These are phyloP conservation scores for Fusarium lyarnte DNA, from an alignment of 2,329 filamentous ascomycete genomes.

Conservation along the genomic window DNA sequence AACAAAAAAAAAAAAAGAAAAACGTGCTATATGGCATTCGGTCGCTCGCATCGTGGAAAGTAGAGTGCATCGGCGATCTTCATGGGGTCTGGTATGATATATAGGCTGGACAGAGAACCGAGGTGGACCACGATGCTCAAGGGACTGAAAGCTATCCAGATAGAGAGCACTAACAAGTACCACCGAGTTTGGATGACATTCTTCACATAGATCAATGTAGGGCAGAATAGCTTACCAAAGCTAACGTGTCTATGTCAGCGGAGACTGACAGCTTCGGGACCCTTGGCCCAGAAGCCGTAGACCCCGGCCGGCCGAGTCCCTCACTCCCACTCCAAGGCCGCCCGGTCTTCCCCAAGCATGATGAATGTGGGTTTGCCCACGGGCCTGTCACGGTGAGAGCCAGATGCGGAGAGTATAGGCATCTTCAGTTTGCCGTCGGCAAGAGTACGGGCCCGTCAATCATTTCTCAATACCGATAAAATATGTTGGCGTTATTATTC, in stretches of 20 bases:
- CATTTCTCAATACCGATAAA: constrained; percentile 29
- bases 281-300: constrained; percentile 9
- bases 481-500: constrained; percentile 14
- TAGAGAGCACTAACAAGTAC: not conserved
- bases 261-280: constrained; percentile 13
- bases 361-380: not conserved
- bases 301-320: not conserved
- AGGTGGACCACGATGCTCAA: not conserved
- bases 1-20: not conserved
- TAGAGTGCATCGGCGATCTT: constrained; percentile 9
- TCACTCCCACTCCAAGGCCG: not conserved
- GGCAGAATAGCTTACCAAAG: not conserved
- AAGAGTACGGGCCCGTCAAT: constrained; percentile 14
- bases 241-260: not conserved
- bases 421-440: constrained; percentile 32
- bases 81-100: constrained; percentile 12
- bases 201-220: not conserved
- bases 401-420: constrained; percentile 17
- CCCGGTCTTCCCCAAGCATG: not conserved
- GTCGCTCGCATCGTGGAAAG: not conserved
- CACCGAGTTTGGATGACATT: not conserved
- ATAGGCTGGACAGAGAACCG: not conserved
- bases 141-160: not conserved
- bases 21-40: constrained; percentile 1
- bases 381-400: not conserved